Conservation (phyloP, 1,284 basidiomycete species). For the Clitocybe nebularis region DNA sequence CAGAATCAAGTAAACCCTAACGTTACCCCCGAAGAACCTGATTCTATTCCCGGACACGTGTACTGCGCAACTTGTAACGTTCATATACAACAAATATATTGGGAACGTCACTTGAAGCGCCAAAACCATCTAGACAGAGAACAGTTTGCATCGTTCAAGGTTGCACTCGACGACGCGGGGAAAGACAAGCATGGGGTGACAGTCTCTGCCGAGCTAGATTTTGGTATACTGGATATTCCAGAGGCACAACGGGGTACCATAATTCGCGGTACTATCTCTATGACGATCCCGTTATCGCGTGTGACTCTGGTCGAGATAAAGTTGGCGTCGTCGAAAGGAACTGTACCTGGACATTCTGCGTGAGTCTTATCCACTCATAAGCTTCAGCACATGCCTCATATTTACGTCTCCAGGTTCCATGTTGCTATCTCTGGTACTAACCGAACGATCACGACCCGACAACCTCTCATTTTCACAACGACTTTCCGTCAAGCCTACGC, state of each 20-base stretch:
- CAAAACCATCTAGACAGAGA: no score
- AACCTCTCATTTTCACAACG: conserved; percentile 28
- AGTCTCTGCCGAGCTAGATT: conserved; percentile 34
- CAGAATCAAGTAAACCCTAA: no score
- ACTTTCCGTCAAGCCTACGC: conserved; percentile 31
- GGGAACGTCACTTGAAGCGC: no score
- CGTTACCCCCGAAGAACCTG: no score
- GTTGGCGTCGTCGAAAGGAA: conserved; percentile 33
- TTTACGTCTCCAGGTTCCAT: conserved; percentile 32
- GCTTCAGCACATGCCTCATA: neutral
- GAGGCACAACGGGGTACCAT: conserved; percentile 14
- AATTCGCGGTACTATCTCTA: conserved; percentile 5
- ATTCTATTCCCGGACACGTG: no score
- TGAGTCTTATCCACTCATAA: conserved; percentile 19
- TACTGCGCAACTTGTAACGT: no score
- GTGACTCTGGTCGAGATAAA: conserved; percentile 26
- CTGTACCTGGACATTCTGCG: conserved; percentile 27
- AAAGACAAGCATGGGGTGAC: conserved; percentile 40
- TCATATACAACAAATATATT: no score
- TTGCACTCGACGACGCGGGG: conserved; percentile 38
- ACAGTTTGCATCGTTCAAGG: conserved; percentile 30
- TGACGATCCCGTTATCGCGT: conserved; percentile 9
- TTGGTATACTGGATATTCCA: conserved; percentile 32
- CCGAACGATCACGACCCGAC: conserved; percentile 22
- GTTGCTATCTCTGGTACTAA: conserved; percentile 15